phyloP scores from a whole-genome alignment of 2,329 filamentous ascomycete genomes.

The Drechslerella stenobrocha region DNA sequence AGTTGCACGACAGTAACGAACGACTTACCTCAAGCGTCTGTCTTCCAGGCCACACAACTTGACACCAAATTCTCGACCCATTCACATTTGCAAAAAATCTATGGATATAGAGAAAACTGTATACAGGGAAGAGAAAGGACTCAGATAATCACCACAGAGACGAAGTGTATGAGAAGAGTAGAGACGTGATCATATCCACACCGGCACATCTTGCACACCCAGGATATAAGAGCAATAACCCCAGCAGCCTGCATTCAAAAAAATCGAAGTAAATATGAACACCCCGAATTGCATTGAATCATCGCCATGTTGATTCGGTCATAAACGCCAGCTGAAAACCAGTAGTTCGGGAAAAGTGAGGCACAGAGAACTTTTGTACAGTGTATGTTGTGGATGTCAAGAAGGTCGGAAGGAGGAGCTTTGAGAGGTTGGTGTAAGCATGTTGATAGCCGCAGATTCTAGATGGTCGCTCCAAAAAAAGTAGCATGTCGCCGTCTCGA shows the following conservation, averaged over 20 bases:
- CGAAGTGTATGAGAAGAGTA: constrained; percentile 37
- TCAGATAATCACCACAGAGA: background rate
- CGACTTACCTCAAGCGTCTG: too few species aligned
- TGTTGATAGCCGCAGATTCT: too few species aligned
- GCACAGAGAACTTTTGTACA: constrained; percentile 45
- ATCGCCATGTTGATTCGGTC: constrained; percentile 33
- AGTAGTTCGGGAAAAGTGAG: constrained; percentile 14
- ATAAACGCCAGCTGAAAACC: constrained; percentile 40
- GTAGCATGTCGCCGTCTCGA: too few species aligned
- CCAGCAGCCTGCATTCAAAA: constrained; percentile 19
- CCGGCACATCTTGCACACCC: constrained; percentile 19
- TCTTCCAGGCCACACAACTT: too few species aligned
- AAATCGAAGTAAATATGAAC: constrained; percentile 9
- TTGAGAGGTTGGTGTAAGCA: background rate
- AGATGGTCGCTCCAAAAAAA: too few species aligned
- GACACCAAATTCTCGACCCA: too few species aligned
- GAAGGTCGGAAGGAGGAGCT: background rate
- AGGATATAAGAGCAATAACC: constrained; percentile 9
- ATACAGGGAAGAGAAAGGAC: constrained; percentile 20
- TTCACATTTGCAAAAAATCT: background rate
- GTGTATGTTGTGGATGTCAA: background rate
- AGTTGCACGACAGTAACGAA: too few species aligned
- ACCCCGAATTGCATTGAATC: constrained; percentile 23
- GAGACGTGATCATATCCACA: constrained; percentile 39
- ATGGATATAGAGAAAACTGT: constrained; percentile 33